Base-by-base conservation (phyloP, 257 asterid genomes). In the Petunia secreta region DNA sequence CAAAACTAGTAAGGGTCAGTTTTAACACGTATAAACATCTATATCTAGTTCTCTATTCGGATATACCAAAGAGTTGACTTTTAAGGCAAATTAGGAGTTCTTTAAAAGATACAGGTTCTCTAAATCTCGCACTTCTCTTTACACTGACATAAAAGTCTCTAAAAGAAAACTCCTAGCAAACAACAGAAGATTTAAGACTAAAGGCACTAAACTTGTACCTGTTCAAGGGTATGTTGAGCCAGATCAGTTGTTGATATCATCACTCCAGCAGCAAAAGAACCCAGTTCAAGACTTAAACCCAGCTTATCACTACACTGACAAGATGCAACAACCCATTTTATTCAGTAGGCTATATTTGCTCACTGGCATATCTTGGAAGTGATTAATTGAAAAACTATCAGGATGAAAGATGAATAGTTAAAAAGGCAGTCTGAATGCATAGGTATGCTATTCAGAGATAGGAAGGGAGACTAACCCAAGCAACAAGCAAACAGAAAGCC, bases 231-330 rank as follows among this genome's bases (percentile, higher is more conserved):
- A 81, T 90, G 96, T 66, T 89, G 97, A 88, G 91, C 97, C 79
- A 87, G 88, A 86, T 91, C 97, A 62, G 97, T 91, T 69, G 97
- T 90, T 75, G 97, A 90, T 88, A 93, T 93, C 97, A 93, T 91
- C 85, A 93, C 94, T 78, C 97, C 97, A 82, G 97, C 97, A 84
- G 93, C 97, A 85, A 93, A 91, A 79, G 97, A 91, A 80, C 97
- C 97, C 91, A 93, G 86, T 87, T 91, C 97, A 83, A 93, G 92
- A 89, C 97, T 93, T 77, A 93, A 84, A 15, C 97, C 97, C 80
- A 93, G 85, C 86, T 93, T 93, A 82, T 93, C 97, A 83, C 97
- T 93, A 87, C 92, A 90, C 97, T 93, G 97, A 84, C 84, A 85
- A 44, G 79, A 84, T 81, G 83, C 79, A 82, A 69, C 64, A 75